Evolutionary conservation across 179 eudicot species (phyloP).

Genomic region (Beta lomatogona): DNA sequence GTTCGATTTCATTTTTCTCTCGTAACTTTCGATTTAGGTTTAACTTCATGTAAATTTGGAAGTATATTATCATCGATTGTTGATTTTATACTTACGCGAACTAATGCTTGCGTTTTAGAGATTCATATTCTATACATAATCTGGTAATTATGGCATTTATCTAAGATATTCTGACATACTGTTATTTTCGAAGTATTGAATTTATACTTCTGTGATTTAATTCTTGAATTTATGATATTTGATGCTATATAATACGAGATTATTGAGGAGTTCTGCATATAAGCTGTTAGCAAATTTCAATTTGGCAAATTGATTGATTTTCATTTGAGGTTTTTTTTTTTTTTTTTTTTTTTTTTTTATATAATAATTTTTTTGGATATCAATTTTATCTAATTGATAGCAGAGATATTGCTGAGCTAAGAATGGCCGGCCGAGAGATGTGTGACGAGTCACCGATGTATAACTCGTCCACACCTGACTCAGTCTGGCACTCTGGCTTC

Average conservation of each 20-base stretch:
- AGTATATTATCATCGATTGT: background rate
- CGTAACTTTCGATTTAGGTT: background rate
- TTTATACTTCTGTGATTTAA: background rate
- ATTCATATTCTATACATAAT: background rate
- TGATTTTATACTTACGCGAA: background rate
- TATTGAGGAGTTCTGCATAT: background rate
- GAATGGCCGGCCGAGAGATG: background rate
- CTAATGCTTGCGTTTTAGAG: background rate
- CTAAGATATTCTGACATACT: too few species aligned
- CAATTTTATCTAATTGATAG: background rate
- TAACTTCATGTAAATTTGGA: background rate
- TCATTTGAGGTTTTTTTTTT: background rate
- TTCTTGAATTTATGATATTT: background rate
- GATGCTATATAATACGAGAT: background rate
- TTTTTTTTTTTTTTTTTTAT: too few species aligned
- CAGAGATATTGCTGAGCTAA: background rate
- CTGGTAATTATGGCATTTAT: background rate
- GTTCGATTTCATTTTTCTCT: background rate
- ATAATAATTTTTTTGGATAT: background rate
- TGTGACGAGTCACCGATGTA: background rate
- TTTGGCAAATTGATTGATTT: background rate
- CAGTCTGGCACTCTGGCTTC: slow-evolving; percentile 11
- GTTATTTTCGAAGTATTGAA: background rate
- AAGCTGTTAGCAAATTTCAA: background rate
- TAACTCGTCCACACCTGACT: slow-evolving; percentile 20